Conservation (phyloP, 139 green algal genomes). For the Nannochloris sp. region DNA sequence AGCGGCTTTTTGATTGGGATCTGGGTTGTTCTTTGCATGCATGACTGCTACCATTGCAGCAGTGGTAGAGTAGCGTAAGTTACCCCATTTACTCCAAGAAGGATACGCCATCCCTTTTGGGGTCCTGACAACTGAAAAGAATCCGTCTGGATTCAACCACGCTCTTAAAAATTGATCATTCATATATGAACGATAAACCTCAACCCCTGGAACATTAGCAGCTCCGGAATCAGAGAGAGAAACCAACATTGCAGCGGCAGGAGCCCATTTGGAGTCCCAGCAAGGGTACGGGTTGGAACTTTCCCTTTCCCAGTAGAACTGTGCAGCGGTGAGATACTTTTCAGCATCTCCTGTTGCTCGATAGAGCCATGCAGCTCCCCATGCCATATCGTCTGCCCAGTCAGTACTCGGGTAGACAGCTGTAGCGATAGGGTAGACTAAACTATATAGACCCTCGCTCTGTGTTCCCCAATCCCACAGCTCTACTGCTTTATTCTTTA, state of each 20-base stretch:
- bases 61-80: constrained; percentile 11
- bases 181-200: constrained; percentile 11
- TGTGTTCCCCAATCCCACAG: neutral
- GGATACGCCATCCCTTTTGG: neutral
- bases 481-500: neutral
- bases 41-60: constrained; percentile 1
- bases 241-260: constrained; percentile 11
- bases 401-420: constrained; percentile 21
- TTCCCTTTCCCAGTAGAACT: neutral
- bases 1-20: neutral
- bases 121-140: constrained; percentile 9
- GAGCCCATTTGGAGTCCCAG: constrained; percentile 15
- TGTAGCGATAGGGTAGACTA: neutral
- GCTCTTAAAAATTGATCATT: constrained; percentile 8
- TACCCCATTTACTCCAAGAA: constrained; percentile 15
- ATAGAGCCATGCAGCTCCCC: constrained; percentile 40
- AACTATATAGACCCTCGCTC: constrained; percentile 1
- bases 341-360: constrained; percentile 21
- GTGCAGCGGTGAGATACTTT: constrained; percentile 13
- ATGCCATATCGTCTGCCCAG: constrained; percentile 33
- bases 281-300: neutral
- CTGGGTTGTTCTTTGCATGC: neutral
- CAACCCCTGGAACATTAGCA: constrained; percentile 1
- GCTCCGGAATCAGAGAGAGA: neutral
- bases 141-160: constrained; percentile 8